phyloP scores from a whole-genome alignment of 306 rosid species.

The Chamaecrista fasciculata region DNA sequence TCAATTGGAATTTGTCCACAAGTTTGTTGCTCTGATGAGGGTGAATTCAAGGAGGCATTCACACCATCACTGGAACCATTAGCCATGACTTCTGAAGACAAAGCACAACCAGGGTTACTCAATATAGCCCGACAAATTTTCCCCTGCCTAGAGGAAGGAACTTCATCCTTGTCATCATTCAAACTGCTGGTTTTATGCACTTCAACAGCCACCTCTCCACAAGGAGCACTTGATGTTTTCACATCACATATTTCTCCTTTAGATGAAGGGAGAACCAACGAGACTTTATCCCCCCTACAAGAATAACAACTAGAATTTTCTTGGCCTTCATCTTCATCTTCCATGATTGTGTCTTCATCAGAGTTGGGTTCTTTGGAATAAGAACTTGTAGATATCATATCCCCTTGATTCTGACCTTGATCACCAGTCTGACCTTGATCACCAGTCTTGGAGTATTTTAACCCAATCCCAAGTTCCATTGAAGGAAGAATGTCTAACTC shows the following conservation, averaged over 20 bases:
- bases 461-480: constrained; percentile 19
- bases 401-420: constrained; percentile 31
- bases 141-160: neutral
- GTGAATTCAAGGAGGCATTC: constrained; percentile 18
- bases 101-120: neutral
- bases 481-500: constrained; percentile 41
- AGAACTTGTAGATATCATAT: constrained; percentile 19
- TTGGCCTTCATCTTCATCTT: constrained; percentile 25
- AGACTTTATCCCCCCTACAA: constrained; percentile 1
- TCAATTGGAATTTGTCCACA: constrained; percentile 23
- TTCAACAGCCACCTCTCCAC: constrained; percentile 21
- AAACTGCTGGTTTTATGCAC: constrained; percentile 1
- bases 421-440: no score
- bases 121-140: neutral
- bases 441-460: constrained; percentile 23
- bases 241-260: constrained; percentile 20
- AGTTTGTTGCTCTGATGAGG: constrained; percentile 25
- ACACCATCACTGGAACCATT: constrained; percentile 2
- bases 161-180: neutral
- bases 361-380: constrained; percentile 26
- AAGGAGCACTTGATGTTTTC: constrained; percentile 4
- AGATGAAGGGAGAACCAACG: constrained; percentile 10
- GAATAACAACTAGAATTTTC: constrained; percentile 21
- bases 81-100: neutral
- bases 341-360: constrained; percentile 21